These are phyloP conservation scores for Medicago truncatula DNA, from an alignment of 306 rosid species.

Conservation along the genomic window DNA sequence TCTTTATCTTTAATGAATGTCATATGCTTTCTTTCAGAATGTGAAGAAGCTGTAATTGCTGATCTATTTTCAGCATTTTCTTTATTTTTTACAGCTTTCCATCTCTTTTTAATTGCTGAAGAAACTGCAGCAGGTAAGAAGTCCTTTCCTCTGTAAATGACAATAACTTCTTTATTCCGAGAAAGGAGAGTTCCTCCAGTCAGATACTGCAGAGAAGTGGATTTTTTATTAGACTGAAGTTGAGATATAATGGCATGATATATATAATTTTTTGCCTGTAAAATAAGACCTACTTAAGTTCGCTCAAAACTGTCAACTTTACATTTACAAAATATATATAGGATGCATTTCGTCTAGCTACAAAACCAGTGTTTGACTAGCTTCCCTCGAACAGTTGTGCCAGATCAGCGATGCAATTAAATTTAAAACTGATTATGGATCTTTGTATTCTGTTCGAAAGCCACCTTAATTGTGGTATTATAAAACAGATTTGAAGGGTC, in stretches of 20 bases:
- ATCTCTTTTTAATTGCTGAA: conserved; percentile 80
- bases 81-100: conserved; percentile 51
- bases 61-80: conserved; percentile 43
- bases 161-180: conserved; percentile 79
- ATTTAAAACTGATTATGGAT: conserved; percentile 23
- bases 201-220: conserved; percentile 63
- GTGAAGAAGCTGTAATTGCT: conserved; percentile 40
- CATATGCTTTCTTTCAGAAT: conserved; percentile 43
- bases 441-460: not conserved
- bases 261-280: not conserved
- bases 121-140: conserved; percentile 86
- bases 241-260: conserved; percentile 23
- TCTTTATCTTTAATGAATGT: conserved; percentile 43
- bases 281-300: conserved; percentile 25
- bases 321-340: conserved; percentile 16
- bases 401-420: conserved; percentile 23
- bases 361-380: conserved; percentile 33
- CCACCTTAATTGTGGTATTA: not conserved
- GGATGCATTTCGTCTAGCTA: conserved; percentile 13
- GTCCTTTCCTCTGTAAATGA: conserved; percentile 90
- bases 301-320: conserved; percentile 4
- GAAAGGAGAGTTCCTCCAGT: conserved; percentile 91
- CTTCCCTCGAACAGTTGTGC: conserved; percentile 3
- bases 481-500: not conserved
- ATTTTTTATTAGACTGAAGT: conserved; percentile 30